Conservation (phyloP, 148 eudicot genomes). For the Rhododendron vialii region DNA sequence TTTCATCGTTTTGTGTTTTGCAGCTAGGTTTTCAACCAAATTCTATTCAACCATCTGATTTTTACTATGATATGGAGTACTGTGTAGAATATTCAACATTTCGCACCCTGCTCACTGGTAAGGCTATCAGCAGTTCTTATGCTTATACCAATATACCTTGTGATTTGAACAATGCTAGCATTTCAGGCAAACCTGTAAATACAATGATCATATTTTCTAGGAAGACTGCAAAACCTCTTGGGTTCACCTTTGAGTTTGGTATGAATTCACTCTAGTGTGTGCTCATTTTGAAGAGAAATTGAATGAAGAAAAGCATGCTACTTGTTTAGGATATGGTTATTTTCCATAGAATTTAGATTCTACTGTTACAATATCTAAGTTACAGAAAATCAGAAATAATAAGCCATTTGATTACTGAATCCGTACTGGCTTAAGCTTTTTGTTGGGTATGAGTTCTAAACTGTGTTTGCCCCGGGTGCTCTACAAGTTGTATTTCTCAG, state of each 20-base stretch:
- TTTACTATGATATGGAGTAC: conserved; percentile 92
- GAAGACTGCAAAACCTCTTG: neutral
- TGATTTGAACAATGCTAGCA: neutral
- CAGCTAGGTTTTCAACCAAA: conserved; percentile 48
- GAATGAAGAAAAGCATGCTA: neutral
- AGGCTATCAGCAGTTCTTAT: conserved; percentile 2
- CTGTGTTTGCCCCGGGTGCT: neutral
- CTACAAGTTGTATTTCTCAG: neutral
- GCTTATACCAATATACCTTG: neutral
- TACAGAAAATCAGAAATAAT: neutral
- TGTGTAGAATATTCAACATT: conserved; percentile 87
- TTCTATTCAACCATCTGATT: conserved; percentile 41
- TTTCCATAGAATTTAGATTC: neutral
- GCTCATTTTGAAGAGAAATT: neutral
- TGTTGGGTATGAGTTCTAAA: neutral
- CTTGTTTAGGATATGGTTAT: neutral
- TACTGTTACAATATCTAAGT: neutral
- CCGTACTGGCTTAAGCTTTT: neutral
- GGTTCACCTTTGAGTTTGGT: neutral
- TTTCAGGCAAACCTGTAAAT: neutral
- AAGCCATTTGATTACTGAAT: neutral
- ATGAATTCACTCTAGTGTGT: neutral
- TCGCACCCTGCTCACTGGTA: conserved; percentile 57
- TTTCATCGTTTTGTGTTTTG: conserved; percentile 20
- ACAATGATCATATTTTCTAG: neutral